A percentile compares a stretch with the other conserved stretches of the same genome.
phyloP scores from a whole-genome alignment of 2,329 filamentous ascomycete genomes.

The Coniochaeta sp. region DNA sequence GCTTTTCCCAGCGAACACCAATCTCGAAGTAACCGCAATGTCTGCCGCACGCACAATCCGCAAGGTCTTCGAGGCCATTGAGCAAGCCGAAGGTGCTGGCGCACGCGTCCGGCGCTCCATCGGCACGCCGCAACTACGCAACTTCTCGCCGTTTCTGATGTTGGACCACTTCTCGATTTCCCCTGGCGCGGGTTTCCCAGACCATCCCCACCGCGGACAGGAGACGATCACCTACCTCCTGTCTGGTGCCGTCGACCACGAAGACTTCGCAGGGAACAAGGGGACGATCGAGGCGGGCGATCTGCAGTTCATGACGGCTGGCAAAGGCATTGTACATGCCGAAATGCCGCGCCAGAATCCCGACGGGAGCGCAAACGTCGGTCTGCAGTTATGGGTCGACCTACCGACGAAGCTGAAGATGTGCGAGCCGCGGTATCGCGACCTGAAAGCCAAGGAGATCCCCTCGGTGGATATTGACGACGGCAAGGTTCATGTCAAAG shows the following conservation, averaged over 20 bases:
- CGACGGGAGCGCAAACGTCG: slow-evolving; percentile 72
- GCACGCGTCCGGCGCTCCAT: slow-evolving; percentile 82
- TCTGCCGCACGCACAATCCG: slow-evolving; percentile 68
- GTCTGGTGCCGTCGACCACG: slow-evolving; percentile 79
- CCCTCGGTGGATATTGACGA: slow-evolving; percentile 65
- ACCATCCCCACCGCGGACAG: slow-evolving; percentile 78
- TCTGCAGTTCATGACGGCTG: slow-evolving; percentile 96
- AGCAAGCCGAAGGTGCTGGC: slow-evolving; percentile 83
- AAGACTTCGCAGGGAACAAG: slow-evolving; percentile 81
- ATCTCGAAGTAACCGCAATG: slow-evolving; percentile 42
- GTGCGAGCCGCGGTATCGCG: slow-evolving; percentile 88
- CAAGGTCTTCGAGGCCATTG: slow-evolving; percentile 75
- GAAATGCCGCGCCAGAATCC: slow-evolving; percentile 83
- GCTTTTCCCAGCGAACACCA: slow-evolving; percentile 8
- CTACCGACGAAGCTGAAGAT: slow-evolving; percentile 73
- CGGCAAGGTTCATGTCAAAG: slow-evolving; percentile 72
- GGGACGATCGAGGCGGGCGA: slow-evolving; percentile 85
- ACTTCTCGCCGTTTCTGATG: slow-evolving; percentile 93
- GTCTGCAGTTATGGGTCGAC: slow-evolving; percentile 94
- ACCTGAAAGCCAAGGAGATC: slow-evolving; percentile 73
- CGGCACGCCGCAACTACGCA: slow-evolving; percentile 72
- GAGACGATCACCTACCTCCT: slow-evolving; percentile 87
- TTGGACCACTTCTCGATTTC: slow-evolving; percentile 84
- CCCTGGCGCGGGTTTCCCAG: slow-evolving; percentile 80
- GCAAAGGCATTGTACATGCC: slow-evolving; percentile 84